Base-by-base conservation (phyloP, 2,329 filamentous ascomycete genomes). In the Orbilia blumenaviensis region DNA sequence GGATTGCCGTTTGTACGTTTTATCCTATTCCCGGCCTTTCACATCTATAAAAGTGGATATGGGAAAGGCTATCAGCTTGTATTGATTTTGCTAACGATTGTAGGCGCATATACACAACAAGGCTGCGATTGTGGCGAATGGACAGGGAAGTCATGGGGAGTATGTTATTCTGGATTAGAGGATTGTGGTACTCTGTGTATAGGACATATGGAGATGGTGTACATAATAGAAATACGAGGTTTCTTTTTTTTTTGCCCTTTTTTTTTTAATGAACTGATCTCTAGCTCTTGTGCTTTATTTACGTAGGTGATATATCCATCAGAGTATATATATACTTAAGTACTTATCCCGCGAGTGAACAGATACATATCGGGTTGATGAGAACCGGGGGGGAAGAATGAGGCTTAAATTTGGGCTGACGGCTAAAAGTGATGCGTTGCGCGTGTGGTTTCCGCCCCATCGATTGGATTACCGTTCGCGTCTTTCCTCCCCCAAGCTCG, bases 1-100 rank as follows among this genome's bases (percentile, higher is more conserved):
- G 95, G 95, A 63, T 83, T 95, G 79, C 95, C 95, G 80, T 99
- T 90, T 83, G 95, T 98, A 88, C 82, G 94, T 84, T 64, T 38
- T 34, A 7, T 4, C 14, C 38, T 10, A n/a, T 32, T 12, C 6
- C 18, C 2, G 29, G 32, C 36, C 14, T 12, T 34, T 5, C 29
- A 6, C 29, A 10, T n/a, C n/a, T n/a, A n/a, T n/a, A n/a, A n/a
- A n/a, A n/a, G n/a, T n/a, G n/a, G n/a, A n/a, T n/a, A n/a, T n/a
- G n/a, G n/a, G n/a, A n/a, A n/a, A n/a, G n/a, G n/a, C n/a, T n/a
- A n/a, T n/a, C n/a, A n/a, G n/a, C n/a, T n/a, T n/a, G n/a, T n/a
- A n/a, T n/a, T n/a, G n/a, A n/a, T n/a, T 27, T 60, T 21, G 7
- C 34, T 66, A 42, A 66, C 29, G 18, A 16, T 44, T n/a, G 18